Conservation (phyloP, 495 filamentous ascomycete species). For the Penicillium paxilli region DNA sequence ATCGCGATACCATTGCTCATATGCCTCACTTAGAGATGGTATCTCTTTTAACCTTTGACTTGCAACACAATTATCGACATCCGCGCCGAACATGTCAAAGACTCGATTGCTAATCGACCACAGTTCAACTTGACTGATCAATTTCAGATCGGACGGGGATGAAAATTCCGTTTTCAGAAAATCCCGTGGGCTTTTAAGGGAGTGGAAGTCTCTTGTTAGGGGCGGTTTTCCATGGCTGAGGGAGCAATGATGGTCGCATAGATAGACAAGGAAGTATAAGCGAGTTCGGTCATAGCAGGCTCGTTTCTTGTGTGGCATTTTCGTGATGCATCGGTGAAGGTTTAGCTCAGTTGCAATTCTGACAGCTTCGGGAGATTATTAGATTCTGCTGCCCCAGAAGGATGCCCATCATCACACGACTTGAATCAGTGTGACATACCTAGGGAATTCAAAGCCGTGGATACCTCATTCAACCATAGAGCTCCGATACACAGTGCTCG, state of each 20-base stretch:
- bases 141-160: not conserved
- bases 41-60: slow-evolving; percentile 2
- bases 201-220: slow-evolving; percentile 10
- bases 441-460: slow-evolving; percentile 2
- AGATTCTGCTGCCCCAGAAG: not conserved
- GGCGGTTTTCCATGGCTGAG: slow-evolving; percentile 8
- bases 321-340: slow-evolving; percentile 13
- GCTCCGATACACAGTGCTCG: slow-evolving; percentile 13
- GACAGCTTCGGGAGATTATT: not conserved
- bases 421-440: not conserved
- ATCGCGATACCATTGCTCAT: slow-evolving; percentile 11
- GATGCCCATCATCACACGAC: not conserved
- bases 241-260: slow-evolving; percentile 13
- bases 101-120: slow-evolving; percentile 22
- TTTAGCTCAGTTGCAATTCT: slow-evolving; percentile 15
- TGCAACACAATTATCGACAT: slow-evolving; percentile 20
- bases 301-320: slow-evolving; percentile 9
- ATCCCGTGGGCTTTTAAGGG: not conserved
- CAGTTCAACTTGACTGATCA: slow-evolving; percentile 25
- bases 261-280: slow-evolving; percentile 10
- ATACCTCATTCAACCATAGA: slow-evolving; percentile 13
- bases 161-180: slow-evolving; percentile 3
- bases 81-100: slow-evolving; percentile 27
- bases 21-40: slow-evolving; percentile 5
- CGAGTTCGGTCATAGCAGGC: slow-evolving; percentile 8